These are phyloP conservation scores for Suaeda aralocaspica DNA, from an alignment of 148 eudicot species.

Conservation along the genomic window DNA sequence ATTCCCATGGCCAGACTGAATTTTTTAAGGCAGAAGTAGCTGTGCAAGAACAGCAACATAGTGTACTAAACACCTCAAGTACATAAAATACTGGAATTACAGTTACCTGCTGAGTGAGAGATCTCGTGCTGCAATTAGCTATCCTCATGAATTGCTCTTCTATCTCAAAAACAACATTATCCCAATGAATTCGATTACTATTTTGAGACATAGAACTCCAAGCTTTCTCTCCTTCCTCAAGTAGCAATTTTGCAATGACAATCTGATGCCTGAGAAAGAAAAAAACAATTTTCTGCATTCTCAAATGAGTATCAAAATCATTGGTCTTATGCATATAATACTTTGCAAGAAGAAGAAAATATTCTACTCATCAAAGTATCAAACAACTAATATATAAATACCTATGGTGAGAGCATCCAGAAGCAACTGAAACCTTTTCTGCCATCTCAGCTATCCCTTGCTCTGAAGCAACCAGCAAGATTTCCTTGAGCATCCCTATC, in stretches of 20 bases:
- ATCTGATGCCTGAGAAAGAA: constrained; percentile 59
- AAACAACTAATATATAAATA: constrained; percentile 26
- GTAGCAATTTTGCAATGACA: constrained; percentile 59
- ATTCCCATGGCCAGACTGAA: neutral
- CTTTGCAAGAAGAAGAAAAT: neutral
- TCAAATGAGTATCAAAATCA: neutral
- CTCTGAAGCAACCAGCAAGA: constrained; percentile 44
- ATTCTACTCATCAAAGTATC: constrained; percentile 5
- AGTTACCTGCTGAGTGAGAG: constrained; percentile 66
- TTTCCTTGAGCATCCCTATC: constrained; percentile 68
- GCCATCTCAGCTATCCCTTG: constrained; percentile 61
- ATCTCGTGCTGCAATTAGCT: constrained; percentile 60
- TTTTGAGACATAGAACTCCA: constrained; percentile 67
- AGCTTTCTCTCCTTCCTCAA: constrained; percentile 72
- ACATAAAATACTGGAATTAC: constrained; percentile 33
- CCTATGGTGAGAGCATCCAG: constrained; percentile 95
- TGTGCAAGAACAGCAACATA: neutral
- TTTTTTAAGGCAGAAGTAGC: constrained; percentile 4
- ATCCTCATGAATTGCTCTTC: constrained; percentile 62
- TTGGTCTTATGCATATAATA: neutral
- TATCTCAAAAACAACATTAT: constrained; percentile 53
- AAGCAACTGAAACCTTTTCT: constrained; percentile 59
- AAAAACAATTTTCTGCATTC: neutral
- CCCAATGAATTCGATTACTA: constrained; percentile 63
- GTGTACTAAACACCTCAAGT: neutral